These are phyloP conservation scores for Francoa sonchifolia DNA, from an alignment of 441 rosid genomes.

Conservation along the genomic window DNA sequence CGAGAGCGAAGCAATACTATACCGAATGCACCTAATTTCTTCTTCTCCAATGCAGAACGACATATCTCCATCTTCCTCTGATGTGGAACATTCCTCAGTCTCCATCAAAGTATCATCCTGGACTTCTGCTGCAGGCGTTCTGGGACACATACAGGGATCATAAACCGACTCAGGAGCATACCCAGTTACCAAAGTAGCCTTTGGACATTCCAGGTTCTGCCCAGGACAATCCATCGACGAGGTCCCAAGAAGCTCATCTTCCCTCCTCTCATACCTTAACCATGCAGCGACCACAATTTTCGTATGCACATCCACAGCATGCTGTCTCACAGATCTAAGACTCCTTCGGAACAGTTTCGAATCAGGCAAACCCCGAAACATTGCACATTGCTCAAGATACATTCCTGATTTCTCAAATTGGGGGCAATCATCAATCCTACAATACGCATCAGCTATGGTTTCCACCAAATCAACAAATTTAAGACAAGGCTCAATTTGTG, in stretches of 20 bases:
- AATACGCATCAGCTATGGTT: constrained; percentile 48
- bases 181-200: constrained; percentile 55
- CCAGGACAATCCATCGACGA: constrained; percentile 78
- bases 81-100: constrained; percentile 49
- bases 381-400: constrained; percentile 59
- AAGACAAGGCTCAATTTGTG: constrained; percentile 55
- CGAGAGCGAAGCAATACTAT: constrained; percentile 60
- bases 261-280: constrained; percentile 86
- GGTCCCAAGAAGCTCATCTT: constrained; percentile 68
- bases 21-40: constrained; percentile 65
- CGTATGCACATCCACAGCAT: constrained; percentile 55
- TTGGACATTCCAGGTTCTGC: constrained; percentile 72
- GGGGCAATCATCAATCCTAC: constrained; percentile 38
- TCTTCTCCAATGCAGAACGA: constrained; percentile 70
- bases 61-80: constrained; percentile 52
- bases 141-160: constrained; percentile 53
- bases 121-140: constrained; percentile 19
- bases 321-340: constrained; percentile 61
- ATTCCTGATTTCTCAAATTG: constrained; percentile 45
- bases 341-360: constrained; percentile 71
- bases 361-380: constrained; percentile 52
- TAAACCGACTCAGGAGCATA: constrained; percentile 55
- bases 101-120: constrained; percentile 18
- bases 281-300: constrained; percentile 75
- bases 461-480: constrained; percentile 59